Conservation (phyloP, 2,329 filamentous ascomycete genomes). For the Biscogniauxia mediterranea region DNA sequence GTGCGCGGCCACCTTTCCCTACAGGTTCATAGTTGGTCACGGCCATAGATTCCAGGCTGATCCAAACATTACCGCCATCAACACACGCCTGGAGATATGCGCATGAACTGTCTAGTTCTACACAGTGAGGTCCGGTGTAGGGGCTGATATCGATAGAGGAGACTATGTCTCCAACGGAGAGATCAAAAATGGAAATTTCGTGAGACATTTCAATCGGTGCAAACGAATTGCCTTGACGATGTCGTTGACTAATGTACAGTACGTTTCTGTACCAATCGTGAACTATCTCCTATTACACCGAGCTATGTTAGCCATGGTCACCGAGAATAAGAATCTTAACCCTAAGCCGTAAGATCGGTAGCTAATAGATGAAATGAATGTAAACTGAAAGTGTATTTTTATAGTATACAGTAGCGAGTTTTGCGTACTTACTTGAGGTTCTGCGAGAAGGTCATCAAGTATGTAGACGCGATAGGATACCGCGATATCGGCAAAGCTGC, state of each 20-base stretch:
- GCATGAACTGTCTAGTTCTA: conserved; percentile 23
- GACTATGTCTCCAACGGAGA: conserved; percentile 16
- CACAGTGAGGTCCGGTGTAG: conserved; percentile 25
- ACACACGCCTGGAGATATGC: conserved; percentile 23
- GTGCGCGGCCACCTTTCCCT: conserved; percentile 8
- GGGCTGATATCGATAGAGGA: conserved; percentile 21
- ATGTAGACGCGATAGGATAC: conserved; percentile 27
- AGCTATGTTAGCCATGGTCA: neutral
- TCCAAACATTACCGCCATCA: conserved; percentile 24
- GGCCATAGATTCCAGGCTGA: conserved; percentile 20
- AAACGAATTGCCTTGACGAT: conserved; percentile 24
- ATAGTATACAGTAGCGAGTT: neutral
- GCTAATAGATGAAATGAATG: no score
- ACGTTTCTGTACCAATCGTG: conserved; percentile 26
- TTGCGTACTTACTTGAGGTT: conserved; percentile 17
- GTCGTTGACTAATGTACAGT: conserved; percentile 26
- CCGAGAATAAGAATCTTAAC: neutral
- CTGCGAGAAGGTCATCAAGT: conserved; percentile 28
- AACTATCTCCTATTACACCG: conserved; percentile 18
- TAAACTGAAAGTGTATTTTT: no score
- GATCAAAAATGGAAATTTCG: conserved; percentile 25
- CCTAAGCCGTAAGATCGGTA: no score
- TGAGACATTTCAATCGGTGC: conserved; percentile 25
- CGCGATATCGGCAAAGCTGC: conserved; percentile 26
- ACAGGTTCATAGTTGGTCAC: conserved; percentile 19